Conservation (phyloP, 2,329 filamentous ascomycete species). For the Fusarium nodosum region DNA sequence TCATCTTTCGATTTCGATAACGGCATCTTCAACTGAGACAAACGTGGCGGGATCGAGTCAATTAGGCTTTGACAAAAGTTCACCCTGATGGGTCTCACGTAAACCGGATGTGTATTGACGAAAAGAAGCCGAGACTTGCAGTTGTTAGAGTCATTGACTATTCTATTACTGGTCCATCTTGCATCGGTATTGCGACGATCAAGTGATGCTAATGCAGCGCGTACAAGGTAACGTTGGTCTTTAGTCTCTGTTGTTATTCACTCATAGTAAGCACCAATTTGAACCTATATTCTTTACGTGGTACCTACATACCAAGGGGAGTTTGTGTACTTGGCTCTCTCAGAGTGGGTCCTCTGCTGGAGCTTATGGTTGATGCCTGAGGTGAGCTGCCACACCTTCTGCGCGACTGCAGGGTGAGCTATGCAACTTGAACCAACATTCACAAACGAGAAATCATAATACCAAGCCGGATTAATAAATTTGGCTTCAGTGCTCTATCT, state of each 20-base stretch:
- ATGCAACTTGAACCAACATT: no score
- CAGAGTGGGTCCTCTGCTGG: no score
- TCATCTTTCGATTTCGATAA: conserved; percentile 27
- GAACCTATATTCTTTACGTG: not conserved
- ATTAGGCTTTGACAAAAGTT: conserved; percentile 10
- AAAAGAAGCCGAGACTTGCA: conserved; percentile 32
- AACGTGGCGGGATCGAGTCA: conserved; percentile 11
- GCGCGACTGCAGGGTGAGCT: no score
- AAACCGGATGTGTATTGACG: not conserved
- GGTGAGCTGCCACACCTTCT: no score
- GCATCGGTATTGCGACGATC: conserved; percentile 25
- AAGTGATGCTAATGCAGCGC: conserved; percentile 4
- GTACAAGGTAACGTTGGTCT: not conserved
- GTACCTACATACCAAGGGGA: not conserved
- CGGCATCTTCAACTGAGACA: conserved; percentile 28
- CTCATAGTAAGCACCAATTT: not conserved
- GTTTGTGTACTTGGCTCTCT: no score
- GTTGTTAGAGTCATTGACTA: conserved; percentile 2
- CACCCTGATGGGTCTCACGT: conserved; percentile 8
- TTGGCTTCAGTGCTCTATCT: no score
- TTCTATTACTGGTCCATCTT: conserved; percentile 18
- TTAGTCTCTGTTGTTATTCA: not conserved
- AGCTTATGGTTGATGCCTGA: no score
- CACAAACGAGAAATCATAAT: no score
- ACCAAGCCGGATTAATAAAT: no score